A percentile compares a stretch with the other conserved stretches of the same genome.
phyloP scores from a whole-genome alignment of 2,329 filamentous ascomycete species.

The Ophiocordyceps robertsii region DNA sequence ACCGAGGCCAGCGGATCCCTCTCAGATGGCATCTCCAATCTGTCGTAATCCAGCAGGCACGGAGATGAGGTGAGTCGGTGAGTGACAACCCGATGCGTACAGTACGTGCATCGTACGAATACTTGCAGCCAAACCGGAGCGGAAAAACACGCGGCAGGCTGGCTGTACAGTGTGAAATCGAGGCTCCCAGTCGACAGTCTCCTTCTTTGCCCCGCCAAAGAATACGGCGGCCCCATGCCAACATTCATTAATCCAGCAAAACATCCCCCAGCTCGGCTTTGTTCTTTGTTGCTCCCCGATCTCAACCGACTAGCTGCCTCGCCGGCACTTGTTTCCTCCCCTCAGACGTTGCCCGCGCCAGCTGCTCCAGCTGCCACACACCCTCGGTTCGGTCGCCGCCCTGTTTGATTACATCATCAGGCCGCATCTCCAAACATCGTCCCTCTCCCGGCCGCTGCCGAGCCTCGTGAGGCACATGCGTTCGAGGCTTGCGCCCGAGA shows the following conservation, averaged over 20 bases:
- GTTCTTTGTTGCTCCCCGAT: slow-evolving; percentile 9
- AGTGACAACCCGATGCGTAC: background rate
- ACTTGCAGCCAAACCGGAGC: slow-evolving; percentile 6
- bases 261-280: slow-evolving; percentile 9
- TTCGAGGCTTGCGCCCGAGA: background rate
- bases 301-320: too few relatives aligned
- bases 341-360: background rate
- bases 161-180: background rate
- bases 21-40: too few relatives aligned
- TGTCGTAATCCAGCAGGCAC: too few relatives aligned
- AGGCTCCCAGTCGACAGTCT: slow-evolving; percentile 4
- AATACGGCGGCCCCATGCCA: slow-evolving; percentile 1
- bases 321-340: background rate
- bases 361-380: background rate
- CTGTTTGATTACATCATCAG: background rate
- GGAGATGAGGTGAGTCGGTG: background rate
- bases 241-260: slow-evolving; percentile 4
- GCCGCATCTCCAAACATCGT: background rate
- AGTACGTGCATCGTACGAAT: too few relatives aligned
- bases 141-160: slow-evolving; percentile 15
- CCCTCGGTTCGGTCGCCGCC: background rate
- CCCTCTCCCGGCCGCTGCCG: background rate
- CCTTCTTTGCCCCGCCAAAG: slow-evolving; percentile 18
- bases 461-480: background rate
- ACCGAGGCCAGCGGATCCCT: too few relatives aligned